These are phyloP conservation scores for Malassezia nana DNA, from an alignment of 1,284 basidiomycete genomes.

Conservation along the genomic window DNA sequence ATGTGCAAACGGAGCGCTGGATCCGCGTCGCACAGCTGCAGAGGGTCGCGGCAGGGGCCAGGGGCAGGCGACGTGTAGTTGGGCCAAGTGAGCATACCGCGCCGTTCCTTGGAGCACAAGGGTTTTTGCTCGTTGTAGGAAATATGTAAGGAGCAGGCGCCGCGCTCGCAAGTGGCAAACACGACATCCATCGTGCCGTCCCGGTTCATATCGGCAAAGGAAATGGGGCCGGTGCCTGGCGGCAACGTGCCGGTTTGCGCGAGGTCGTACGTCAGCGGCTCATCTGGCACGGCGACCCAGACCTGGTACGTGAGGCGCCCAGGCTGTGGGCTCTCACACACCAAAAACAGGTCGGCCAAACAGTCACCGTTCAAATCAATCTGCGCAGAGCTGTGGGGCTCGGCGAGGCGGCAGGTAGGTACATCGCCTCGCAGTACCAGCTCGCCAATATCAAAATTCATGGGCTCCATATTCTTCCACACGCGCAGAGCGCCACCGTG, in stretches of 20 bases:
- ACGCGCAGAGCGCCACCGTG: constrained; percentile 23
- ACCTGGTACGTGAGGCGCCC: constrained; percentile 62
- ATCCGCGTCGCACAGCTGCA: constrained; percentile 72
- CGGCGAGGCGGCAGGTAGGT: constrained; percentile 60
- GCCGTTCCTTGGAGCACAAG: constrained; percentile 55
- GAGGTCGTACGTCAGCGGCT: constrained; percentile 55
- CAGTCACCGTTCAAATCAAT: constrained; percentile 94
- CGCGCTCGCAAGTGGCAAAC: constrained; percentile 66
- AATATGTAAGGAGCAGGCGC: constrained; percentile 73
- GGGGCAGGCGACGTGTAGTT: neutral
- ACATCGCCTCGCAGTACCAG: constrained; percentile 5
- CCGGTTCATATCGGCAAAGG: constrained; percentile 87
- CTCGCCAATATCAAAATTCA: constrained; percentile 13
- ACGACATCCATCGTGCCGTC: constrained; percentile 95
- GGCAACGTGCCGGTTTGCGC: constrained; percentile 65
- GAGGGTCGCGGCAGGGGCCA: constrained; percentile 55
- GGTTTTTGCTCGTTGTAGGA: constrained; percentile 86
- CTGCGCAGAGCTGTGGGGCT: constrained; percentile 89
- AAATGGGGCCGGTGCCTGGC: constrained; percentile 64
- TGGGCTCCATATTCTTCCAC: constrained; percentile 26
- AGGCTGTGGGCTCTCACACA: constrained; percentile 60
- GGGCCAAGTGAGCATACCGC: constrained; percentile 22
- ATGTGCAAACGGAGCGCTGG: constrained; percentile 69
- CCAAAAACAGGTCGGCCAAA: constrained; percentile 80
- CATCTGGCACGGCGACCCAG: constrained; percentile 55